phyloP scores from a whole-genome alignment of 2,329 filamentous ascomycete genomes.

The Penicillium occitanis region DNA sequence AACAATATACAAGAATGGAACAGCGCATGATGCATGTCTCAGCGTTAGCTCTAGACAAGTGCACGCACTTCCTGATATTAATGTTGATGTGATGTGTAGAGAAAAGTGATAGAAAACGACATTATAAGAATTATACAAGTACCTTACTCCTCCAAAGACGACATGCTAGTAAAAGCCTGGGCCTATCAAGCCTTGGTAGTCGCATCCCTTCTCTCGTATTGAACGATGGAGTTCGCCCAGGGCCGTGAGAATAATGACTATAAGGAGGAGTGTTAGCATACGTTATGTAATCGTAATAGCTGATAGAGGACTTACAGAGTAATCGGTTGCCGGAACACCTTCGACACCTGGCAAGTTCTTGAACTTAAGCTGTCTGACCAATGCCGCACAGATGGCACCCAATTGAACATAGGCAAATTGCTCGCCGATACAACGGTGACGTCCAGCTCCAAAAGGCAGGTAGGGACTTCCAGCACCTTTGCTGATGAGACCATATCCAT shows the following conservation, averaged over 20 bases:
- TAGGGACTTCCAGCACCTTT: slow-evolving; percentile 64
- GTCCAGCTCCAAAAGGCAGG: slow-evolving; percentile 69
- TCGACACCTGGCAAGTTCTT: slow-evolving; percentile 56
- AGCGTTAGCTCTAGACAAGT: neutral
- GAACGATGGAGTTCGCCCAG: slow-evolving; percentile 67
- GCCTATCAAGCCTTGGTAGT: slow-evolving; percentile 25
- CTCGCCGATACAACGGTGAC: slow-evolving; percentile 74
- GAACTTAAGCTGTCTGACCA: slow-evolving; percentile 63
- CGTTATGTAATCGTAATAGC: neutral
- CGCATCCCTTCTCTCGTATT: slow-evolving; percentile 62
- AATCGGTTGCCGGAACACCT: slow-evolving; percentile 64
- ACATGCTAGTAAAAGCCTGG: neutral
- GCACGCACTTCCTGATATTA: neutral
- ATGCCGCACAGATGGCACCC: slow-evolving; percentile 61
- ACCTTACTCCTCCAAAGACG: slow-evolving; percentile 1
- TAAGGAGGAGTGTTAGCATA: neutral
- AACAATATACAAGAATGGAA: slow-evolving; percentile 17
- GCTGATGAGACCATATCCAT: slow-evolving; percentile 60
- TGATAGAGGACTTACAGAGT: slow-evolving; percentile 47
- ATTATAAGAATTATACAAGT: neutral
- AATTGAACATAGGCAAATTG: slow-evolving; percentile 73
- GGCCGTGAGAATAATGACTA: slow-evolving; percentile 70
- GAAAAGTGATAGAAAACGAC: neutral
- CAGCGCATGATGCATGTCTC: neutral
- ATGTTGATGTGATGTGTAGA: slow-evolving; percentile 4